Conservation (phyloP, 305 asterid genomes). For the Withania somnifera region DNA sequence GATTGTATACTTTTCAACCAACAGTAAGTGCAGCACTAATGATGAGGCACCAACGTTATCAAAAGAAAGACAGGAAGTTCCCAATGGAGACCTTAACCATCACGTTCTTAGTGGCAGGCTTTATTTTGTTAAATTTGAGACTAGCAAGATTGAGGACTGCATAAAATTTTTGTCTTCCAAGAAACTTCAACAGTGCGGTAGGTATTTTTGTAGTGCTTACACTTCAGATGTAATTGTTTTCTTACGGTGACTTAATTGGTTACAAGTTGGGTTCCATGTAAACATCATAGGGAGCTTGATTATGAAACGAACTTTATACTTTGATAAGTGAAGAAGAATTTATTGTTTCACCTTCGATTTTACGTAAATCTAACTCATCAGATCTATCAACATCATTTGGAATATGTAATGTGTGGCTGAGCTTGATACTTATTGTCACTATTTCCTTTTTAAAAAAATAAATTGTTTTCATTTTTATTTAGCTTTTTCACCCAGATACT, state of each 20-base stretch:
- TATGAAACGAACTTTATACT: not conserved
- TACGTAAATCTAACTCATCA: not conserved
- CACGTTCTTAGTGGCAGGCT: constrained; percentile 45
- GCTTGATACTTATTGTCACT: not conserved
- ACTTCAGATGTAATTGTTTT: not conserved
- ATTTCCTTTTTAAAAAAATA: not conserved
- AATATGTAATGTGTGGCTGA: not conserved
- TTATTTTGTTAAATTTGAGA: constrained; percentile 64
- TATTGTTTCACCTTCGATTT: not conserved
- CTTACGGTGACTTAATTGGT: not conserved
- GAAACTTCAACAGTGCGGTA: constrained; percentile 42
- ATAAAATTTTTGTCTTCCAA: constrained; percentile 58
- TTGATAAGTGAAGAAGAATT: not conserved
- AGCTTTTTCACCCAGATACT: not conserved
- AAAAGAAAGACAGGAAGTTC: constrained; percentile 17
- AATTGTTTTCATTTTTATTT: not conserved
- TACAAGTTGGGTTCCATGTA: not conserved
- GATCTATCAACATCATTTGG: not conserved
- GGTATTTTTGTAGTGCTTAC: constrained; percentile 8
- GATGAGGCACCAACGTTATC: constrained; percentile 21
- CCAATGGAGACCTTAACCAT: constrained; percentile 25
- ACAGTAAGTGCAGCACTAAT: constrained; percentile 23
- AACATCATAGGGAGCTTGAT: not conserved
- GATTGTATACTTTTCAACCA: constrained; percentile 63
- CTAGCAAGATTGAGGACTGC: constrained; percentile 61